These are phyloP conservation scores for Aegle marmelos DNA, from an alignment of 345 rosid species.

Conservation along the genomic window DNA sequence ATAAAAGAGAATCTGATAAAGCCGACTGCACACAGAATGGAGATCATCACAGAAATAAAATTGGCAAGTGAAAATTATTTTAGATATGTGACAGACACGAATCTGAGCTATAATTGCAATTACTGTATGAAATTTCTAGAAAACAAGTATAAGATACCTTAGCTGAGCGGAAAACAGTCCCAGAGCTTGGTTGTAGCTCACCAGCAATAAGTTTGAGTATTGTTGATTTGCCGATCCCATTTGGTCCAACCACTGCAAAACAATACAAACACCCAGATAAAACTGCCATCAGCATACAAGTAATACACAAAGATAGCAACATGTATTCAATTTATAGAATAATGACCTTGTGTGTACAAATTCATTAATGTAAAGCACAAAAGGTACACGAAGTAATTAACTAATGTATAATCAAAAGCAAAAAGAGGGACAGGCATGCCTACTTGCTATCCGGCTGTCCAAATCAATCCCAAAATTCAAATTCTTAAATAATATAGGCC, in stretches of 20 bases:
- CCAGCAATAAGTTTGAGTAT: constrained; percentile 95
- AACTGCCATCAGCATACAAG: not conserved
- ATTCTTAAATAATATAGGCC: constrained; percentile 81
- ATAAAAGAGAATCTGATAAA: not conserved
- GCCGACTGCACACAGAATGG: not conserved
- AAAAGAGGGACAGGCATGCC: constrained; percentile 27
- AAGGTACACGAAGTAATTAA: not conserved
- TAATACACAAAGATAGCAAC: not conserved
- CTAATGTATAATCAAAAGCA: not conserved
- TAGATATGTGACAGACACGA: not conserved
- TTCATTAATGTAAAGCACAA: not conserved
- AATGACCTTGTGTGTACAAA: not conserved
- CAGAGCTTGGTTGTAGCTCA: constrained; percentile 93
- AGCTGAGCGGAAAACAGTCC: constrained; percentile 96
- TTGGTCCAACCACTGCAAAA: constrained; percentile 94
- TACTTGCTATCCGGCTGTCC: constrained; percentile 97
- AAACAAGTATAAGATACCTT: constrained; percentile 51
- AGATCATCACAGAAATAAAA: not conserved
- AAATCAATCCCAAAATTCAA: constrained; percentile 97
- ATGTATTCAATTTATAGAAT: not conserved
- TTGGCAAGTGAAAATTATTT: not conserved
- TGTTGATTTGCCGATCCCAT: constrained; percentile 99
- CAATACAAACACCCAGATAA: constrained; percentile 4
- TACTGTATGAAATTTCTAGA: not conserved
- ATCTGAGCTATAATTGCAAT: constrained; percentile 2